phyloP scores from a whole-genome alignment of 192 early-diverging fungal genomes.

The Coemansia sp. region DNA sequence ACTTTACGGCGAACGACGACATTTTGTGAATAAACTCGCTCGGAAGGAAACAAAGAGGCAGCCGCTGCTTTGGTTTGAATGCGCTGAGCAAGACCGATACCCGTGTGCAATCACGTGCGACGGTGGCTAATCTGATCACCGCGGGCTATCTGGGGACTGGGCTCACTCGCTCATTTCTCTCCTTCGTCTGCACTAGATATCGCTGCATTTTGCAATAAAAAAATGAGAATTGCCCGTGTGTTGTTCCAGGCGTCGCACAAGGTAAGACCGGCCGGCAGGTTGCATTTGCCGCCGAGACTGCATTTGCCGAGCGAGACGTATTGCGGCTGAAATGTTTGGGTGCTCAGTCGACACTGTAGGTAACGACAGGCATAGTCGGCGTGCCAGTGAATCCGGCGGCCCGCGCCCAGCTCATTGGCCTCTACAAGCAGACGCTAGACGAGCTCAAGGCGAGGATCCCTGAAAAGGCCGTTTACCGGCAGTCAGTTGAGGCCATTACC shows the following conservation, averaged over 20 bases:
- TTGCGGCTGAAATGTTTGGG: too few relatives aligned
- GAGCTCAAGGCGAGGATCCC: slow-evolving; percentile 70
- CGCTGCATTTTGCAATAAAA: background rate
- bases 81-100: background rate
- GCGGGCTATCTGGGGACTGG: too few relatives aligned
- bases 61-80: background rate
- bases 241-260: slow-evolving; percentile 43
- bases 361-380: slow-evolving; percentile 81
- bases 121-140: too few relatives aligned
- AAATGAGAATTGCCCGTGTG: slow-evolving; percentile 40
- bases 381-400: slow-evolving; percentile 82
- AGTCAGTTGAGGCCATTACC: slow-evolving; percentile 74
- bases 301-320: too few relatives aligned
- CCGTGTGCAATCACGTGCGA: too few relatives aligned
- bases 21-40: background rate
- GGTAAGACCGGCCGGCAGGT: slow-evolving; percentile 5
- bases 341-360: too few relatives aligned
- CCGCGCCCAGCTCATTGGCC: slow-evolving; percentile 75
- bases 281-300: too few relatives aligned
- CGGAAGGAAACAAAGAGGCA: background rate
- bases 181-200: background rate
- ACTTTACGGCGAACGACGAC: slow-evolving; percentile 28
- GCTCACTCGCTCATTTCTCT: too few relatives aligned
- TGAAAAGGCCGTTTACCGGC: slow-evolving; percentile 70
- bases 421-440: slow-evolving; percentile 76